Evolutionary conservation across 1,139 yeast species (phyloP), one percentile per base, ranked within the genome.

Genomic region (Debaryomyces psychrophilus): DNA sequence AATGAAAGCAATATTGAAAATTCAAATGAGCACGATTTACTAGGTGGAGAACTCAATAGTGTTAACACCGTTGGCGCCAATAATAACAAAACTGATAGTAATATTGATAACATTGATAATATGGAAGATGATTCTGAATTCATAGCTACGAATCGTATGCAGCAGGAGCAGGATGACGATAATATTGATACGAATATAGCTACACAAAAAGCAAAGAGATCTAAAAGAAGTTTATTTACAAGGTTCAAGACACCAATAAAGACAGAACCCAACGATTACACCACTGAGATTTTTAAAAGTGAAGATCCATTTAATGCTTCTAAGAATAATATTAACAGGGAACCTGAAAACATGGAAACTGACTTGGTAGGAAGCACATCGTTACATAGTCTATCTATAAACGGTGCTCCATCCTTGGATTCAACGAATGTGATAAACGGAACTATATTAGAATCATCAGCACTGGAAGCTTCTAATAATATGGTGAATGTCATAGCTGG

Each of bases 181-280:
- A 58, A 58, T 18, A 18, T 33, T 17, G 36, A 33, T 29, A 41
- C 50, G 11, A 33, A 50, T 2, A 56, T 57, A 1, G 44, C 53
- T 8, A 48, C 44, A n/a, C 68, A 68, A 52, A 69, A 68, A 44
- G 56, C 61, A 1, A 70, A 64, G 48, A 57, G 67, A 41, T 54
- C 73, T 2, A 71, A 70, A 52, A 57, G 77, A 49, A 64, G 75
- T 49, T 58, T 74, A 31, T 74, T 74, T 51, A 72, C 69, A 2
- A 62, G 79, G 46, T 73, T 74, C 54, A 73, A 73, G 52, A 59
- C 68, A n/a, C 71, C 71, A 2, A 49, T 50, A 4, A 64, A 64
- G 43, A 46, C 49, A 5, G 66, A 62, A 31, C 46, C 56, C 2
- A 43, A 28, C 14, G 59, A 54, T 11, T 57, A 28, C 17, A 35